These are phyloP conservation scores for Baeospora myosura DNA, from an alignment of 1,284 basidiomycete genomes.

Conservation along the genomic window DNA sequence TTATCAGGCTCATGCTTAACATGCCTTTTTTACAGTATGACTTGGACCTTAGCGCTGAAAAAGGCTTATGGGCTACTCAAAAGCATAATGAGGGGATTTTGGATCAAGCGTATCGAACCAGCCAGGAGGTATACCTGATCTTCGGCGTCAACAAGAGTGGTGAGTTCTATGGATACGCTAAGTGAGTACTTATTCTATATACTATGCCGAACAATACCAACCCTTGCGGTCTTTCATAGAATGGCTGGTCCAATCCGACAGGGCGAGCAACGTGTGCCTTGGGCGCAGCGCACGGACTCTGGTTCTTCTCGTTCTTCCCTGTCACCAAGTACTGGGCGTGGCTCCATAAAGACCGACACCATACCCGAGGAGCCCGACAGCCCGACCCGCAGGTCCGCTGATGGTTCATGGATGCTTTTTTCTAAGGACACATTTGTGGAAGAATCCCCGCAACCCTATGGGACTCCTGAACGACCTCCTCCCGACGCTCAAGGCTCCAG, in stretches of 20 bases:
- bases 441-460: constrained; percentile 8
- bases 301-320: constrained; percentile 23
- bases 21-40: constrained; percentile 49
- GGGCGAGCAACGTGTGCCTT: constrained; percentile 46
- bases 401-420: constrained; percentile 25
- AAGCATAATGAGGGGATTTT: constrained; percentile 85
- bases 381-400: not conserved
- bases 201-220: no score
- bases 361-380: constrained; percentile 17
- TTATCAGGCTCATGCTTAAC: not conserved
- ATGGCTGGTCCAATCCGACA: constrained; percentile 57
- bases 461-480: no score
- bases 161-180: constrained; percentile 85
- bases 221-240: constrained; percentile 26
- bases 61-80: constrained; percentile 88
- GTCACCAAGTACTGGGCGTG: constrained; percentile 17
- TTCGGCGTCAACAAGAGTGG: constrained; percentile 91
- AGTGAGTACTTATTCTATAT: constrained; percentile 33
- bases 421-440: constrained; percentile 7
- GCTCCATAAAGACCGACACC: constrained; percentile 13
- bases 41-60: constrained; percentile 78
- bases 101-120: constrained; percentile 87
- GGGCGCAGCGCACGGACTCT: constrained; percentile 45
- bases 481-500: no score
- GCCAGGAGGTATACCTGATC: constrained; percentile 79